Base-by-base conservation (phyloP, 2,329 filamentous ascomycete species). In the Penicillium occitanis region DNA sequence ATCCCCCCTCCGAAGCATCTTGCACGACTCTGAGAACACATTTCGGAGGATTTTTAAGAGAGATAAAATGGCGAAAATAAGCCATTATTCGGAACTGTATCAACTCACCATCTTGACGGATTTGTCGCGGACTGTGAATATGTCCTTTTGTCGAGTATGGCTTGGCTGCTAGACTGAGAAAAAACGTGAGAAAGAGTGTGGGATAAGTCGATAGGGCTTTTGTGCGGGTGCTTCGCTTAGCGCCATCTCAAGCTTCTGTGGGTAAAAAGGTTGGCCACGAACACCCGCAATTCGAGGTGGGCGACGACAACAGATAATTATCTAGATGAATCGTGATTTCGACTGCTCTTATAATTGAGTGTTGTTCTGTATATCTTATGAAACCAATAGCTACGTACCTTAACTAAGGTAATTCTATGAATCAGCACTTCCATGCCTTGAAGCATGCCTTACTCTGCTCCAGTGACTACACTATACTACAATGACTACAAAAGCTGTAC, bases 1-100 rank as follows among this genome's bases (percentile, higher is more conserved):
- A 76, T 81, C 82, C 61, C 83, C 83, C 69, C 73, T 91, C 91
- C 93, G 94, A 97, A 97, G 93, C 93, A 96, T 92, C 92, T 97
- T 97, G 94, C 92, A 87, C 85, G 91, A 95, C 91, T 91, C 90
- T 76, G 65, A 65, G 66, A 68, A 64, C 58, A 66, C 63, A 68
- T 62, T 35, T 53, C 60, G 58, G 63, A 66, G 66, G 65, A 67
- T 64, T 61, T 53, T 64, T 62, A 64, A 61, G 61, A 53, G 59
- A 61, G 68, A 67, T 57, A 44, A 46, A 63, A 63, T 58, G 61
- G 67, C 67, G 57, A 7, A 17, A 53, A 69, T 75, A 70, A 76
- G 67, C 70, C 71, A 69, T 69, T 65, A 67, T 66, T 51, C 64
- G 61, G 69, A 70, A 69, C 68, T 67, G 74, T 67, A 70, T 66